Conservation (phyloP, 2,329 filamentous ascomycete genomes). For the Neurospora sp. region DNA sequence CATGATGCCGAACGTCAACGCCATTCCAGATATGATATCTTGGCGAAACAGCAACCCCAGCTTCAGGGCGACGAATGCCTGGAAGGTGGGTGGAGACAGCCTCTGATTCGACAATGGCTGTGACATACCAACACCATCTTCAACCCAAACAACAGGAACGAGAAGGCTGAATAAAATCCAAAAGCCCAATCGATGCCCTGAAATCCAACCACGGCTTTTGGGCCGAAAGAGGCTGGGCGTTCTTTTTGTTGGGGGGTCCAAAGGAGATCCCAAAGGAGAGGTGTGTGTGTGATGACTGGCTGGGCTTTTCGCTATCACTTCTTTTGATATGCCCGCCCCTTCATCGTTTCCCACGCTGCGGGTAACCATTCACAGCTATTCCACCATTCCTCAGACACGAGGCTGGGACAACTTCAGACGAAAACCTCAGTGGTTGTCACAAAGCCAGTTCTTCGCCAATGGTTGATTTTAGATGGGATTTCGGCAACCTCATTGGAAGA, state of each 20-base stretch:
- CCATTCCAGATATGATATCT: constrained; percentile 4
- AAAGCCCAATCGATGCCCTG: constrained; percentile 16
- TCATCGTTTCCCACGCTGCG: background rate
- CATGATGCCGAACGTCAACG: background rate
- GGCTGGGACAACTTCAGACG: constrained; percentile 10
- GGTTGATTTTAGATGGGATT: background rate
- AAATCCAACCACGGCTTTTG: constrained; percentile 5
- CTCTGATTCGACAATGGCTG: constrained; percentile 19
- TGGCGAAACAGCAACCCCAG: constrained; percentile 3
- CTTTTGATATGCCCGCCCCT: background rate
- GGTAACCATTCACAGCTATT: background rate
- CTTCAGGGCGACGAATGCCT: constrained; percentile 3
- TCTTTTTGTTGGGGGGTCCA: background rate
- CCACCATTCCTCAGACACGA: constrained; percentile 5
- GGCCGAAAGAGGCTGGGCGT: constrained; percentile 9
- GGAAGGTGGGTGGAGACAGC: constrained; percentile 10
- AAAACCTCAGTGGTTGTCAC: constrained; percentile 10
- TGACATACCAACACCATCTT: constrained; percentile 11
- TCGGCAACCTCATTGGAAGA: constrained; percentile 14
- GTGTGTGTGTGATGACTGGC: constrained; percentile 3
- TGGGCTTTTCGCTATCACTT: background rate
- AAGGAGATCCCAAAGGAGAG: background rate
- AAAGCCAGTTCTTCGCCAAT: constrained; percentile 14
- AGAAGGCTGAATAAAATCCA: constrained; percentile 20
- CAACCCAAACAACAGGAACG: constrained; percentile 18